phyloP scores from a whole-genome alignment of 2,329 filamentous ascomycete genomes.

The Corynespora cassiicola region DNA sequence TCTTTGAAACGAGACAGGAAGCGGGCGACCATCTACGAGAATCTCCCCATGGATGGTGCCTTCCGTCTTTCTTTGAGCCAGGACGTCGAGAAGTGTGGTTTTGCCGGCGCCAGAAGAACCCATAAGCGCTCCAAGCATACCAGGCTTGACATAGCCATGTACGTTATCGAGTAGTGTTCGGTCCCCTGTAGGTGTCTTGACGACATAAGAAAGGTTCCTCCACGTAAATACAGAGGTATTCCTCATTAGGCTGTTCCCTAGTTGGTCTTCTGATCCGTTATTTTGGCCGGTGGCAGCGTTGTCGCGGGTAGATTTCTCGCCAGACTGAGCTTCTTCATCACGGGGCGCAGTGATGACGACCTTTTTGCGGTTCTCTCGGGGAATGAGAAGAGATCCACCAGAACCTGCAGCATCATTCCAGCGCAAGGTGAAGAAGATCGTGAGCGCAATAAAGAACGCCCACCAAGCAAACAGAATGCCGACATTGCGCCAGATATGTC shows the following conservation, averaged over 20 bases:
- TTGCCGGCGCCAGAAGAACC: slow-evolving; percentile 42
- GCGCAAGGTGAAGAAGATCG: slow-evolving; percentile 62
- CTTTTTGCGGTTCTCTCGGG: slow-evolving; percentile 50
- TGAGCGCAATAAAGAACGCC: slow-evolving; percentile 57
- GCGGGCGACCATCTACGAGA: slow-evolving; percentile 34
- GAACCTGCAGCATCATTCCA: slow-evolving; percentile 63
- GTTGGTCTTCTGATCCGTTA: slow-evolving; percentile 2
- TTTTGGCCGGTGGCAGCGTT: slow-evolving; percentile 1
- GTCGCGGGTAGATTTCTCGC: slow-evolving; percentile 21
- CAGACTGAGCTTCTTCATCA: slow-evolving; percentile 59
- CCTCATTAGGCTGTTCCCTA: slow-evolving; percentile 58
- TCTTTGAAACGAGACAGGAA: slow-evolving; percentile 34
- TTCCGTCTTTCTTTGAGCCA: slow-evolving; percentile 35
- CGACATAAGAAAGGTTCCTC: slow-evolving; percentile 64
- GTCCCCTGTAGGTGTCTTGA: slow-evolving; percentile 49
- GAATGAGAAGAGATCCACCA: slow-evolving; percentile 64
- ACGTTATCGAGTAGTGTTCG: slow-evolving; percentile 59
- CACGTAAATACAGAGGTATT: slow-evolving; percentile 76
- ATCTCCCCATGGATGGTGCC: slow-evolving; percentile 35
- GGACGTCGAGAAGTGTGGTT: slow-evolving; percentile 40
- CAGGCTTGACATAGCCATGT: slow-evolving; percentile 61
- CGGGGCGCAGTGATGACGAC: slow-evolving; percentile 25
- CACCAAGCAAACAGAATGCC: slow-evolving; percentile 54
- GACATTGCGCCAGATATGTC: slow-evolving; percentile 46
- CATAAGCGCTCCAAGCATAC: slow-evolving; percentile 54